Conservation (phyloP, 148 eudicot genomes). For the Nyssa sinensis region DNA sequence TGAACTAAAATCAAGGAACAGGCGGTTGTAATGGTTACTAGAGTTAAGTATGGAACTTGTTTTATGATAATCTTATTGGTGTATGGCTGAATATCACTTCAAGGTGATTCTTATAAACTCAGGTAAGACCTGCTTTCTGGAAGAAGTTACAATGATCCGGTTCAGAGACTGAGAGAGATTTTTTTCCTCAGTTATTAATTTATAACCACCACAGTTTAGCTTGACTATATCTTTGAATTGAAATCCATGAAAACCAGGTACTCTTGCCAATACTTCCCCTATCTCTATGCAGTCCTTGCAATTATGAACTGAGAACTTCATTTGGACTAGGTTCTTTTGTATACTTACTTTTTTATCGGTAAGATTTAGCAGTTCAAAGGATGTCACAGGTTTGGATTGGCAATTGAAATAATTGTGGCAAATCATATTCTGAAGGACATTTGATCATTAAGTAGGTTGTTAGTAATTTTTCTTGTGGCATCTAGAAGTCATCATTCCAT, state of each 20-base stretch:
- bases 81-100: no score
- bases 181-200: no score
- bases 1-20: no score
- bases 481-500: background rate
- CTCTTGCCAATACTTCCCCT: background rate
- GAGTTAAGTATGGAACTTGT: background rate
- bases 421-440: background rate
- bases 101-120: no score
- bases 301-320: background rate
- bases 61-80: no score
- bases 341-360: background rate
- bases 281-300: background rate
- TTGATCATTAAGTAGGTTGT: background rate
- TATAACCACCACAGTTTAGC: no score
- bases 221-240: no score
- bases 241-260: background rate
- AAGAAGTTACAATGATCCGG: no score
- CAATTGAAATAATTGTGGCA: background rate
- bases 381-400: slow-evolving; percentile 4
- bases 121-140: no score
- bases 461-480: background rate
- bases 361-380: background rate
- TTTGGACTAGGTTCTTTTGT: background rate
- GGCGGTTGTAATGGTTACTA: no score
- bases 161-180: no score